A percentile compares a stretch with the other conserved stretches of the same genome.
Evolutionary conservation across 2,329 filamentous ascomycete species (phyloP).

Genomic region (Neopestalotiopsis rosae): DNA sequence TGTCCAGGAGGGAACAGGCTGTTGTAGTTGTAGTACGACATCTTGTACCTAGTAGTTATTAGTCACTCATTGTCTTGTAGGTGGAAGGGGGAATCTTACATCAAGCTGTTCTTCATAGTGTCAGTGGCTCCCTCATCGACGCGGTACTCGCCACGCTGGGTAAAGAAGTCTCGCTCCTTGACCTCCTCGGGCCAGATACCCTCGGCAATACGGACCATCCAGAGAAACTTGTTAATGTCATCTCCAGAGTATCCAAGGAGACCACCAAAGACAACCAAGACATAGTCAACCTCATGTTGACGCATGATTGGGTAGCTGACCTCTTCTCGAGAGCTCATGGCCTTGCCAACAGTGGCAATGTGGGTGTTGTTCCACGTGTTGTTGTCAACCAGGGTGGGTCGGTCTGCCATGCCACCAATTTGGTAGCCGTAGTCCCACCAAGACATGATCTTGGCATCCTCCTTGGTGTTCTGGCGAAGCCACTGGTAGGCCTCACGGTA

Average conservation of each 20-base stretch:
- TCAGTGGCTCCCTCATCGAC: slow-evolving; percentile 93
- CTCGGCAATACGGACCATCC: slow-evolving; percentile 99
- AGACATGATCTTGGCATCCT: slow-evolving; percentile 98
- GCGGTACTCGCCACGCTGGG: slow-evolving; percentile 88
- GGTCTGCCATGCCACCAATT: slow-evolving; percentile 98
- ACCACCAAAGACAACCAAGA: slow-evolving; percentile 96
- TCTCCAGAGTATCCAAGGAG: slow-evolving; percentile 97
- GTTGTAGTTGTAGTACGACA: slow-evolving; percentile 99
- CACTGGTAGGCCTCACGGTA: slow-evolving; percentile 99
- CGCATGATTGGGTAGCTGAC: slow-evolving; percentile 99
- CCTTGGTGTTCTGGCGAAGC: slow-evolving; percentile 94
- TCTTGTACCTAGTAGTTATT: slow-evolving; percentile 84
- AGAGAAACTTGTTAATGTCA: slow-evolving; percentile 99
- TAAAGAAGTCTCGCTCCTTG: slow-evolving; percentile 97
- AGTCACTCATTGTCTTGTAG: slow-evolving; percentile 10
- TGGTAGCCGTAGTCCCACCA: slow-evolving; percentile 99
- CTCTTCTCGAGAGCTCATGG: slow-evolving; percentile 96
- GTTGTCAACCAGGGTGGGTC: slow-evolving; percentile 96
- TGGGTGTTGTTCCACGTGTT: slow-evolving; percentile 99
- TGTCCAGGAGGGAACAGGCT: slow-evolving; percentile 90
- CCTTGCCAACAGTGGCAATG: slow-evolving; percentile 98
- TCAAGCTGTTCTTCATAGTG: slow-evolving; percentile 98
- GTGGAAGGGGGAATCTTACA: slow-evolving; percentile 65
- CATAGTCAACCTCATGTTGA: slow-evolving; percentile 98
- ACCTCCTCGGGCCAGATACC: slow-evolving; percentile 99